Evolutionary conservation across 2,329 filamentous ascomycete genomes (phyloP), one percentile per base, ranked within the genome.

Genomic region (Colletotrichum sp.): DNA sequence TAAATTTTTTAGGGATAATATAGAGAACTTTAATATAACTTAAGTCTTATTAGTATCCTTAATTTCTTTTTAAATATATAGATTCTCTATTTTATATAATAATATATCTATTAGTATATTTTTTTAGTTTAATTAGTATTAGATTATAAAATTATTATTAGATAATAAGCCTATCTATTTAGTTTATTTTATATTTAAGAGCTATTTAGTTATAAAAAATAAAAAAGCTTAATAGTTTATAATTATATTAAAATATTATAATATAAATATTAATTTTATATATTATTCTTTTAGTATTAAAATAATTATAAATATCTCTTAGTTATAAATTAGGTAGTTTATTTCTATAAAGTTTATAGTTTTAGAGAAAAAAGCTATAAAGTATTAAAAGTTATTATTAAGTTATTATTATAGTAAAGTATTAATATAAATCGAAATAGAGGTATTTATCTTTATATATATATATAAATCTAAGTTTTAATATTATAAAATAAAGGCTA

Each of bases 1-100:
- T 13, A n/a, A 0, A 3, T 13, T 5, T 1, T 27, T 3, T n/a
- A 25, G 2, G 4, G 3, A 57, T 27, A 22, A 22, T 27, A 27
- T 27, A 57, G 3, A 16, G 2, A 5, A 4, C 0, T 39, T 57
- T 57, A 57, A 0, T 27, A 57, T 57, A 27, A 57, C 15, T 57
- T 57, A 29, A 34, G 64, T 34, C 0, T 11, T 65, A 16, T 7
- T 16, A 49, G 3, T 36, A 63, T 34, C 5, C 68, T 55, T 32
- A 71, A 44, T 59, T 13, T 55, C 6, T 25, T 22, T 22, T 15
- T 55, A 55, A 3, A 6, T 55, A 22, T 27, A 44, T 44, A 44
- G 0, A 5, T 44, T 1, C 2, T 44, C 8, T 19, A 8, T 2
- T 19, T 44, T 44, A 19, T 44, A 44, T 11, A 44, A 44, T 55